A percentile compares a stretch with the other conserved stretches of the same genome.
Conservation (phyloP, 306 rosid genomes). For the Ormosia emarginata region DNA sequence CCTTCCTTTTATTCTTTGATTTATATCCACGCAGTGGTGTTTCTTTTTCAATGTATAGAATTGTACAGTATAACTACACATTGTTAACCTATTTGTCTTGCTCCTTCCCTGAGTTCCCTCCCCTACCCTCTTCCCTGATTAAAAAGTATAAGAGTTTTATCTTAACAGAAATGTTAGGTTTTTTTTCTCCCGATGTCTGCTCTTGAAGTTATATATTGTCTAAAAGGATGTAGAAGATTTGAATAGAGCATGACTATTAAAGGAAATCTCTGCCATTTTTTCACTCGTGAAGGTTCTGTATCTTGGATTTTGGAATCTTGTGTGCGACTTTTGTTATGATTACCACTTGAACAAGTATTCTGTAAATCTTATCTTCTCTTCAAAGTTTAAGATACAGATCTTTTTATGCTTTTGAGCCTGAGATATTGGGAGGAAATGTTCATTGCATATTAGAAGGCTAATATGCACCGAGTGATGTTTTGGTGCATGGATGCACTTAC, state of each 20-base stretch:
- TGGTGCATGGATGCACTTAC: no score
- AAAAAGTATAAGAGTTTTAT: background rate
- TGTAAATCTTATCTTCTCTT: background rate
- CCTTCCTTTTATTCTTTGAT: constrained; percentile 49
- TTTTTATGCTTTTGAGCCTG: background rate
- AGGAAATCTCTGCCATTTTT: background rate
- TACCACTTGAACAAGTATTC: background rate
- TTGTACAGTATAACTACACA: constrained; percentile 27
- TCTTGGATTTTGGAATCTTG: background rate
- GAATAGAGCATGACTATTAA: background rate
- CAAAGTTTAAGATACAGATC: background rate
- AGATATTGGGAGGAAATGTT: background rate
- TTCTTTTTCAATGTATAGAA: constrained; percentile 52
- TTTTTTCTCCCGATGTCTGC: background rate
- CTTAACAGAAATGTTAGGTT: background rate
- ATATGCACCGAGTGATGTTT: no score
- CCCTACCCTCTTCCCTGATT: background rate
- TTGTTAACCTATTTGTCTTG: background rate
- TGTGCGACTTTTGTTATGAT: background rate
- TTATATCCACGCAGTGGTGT: constrained; percentile 22
- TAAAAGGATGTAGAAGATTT: background rate
- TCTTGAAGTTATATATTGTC: background rate
- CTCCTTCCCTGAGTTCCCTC: background rate
- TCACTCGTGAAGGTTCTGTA: background rate
- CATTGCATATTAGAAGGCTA: background rate